Evolutionary conservation across 805 yeast species (phyloP).

Genomic region (Teunomyces kruisii): DNA sequence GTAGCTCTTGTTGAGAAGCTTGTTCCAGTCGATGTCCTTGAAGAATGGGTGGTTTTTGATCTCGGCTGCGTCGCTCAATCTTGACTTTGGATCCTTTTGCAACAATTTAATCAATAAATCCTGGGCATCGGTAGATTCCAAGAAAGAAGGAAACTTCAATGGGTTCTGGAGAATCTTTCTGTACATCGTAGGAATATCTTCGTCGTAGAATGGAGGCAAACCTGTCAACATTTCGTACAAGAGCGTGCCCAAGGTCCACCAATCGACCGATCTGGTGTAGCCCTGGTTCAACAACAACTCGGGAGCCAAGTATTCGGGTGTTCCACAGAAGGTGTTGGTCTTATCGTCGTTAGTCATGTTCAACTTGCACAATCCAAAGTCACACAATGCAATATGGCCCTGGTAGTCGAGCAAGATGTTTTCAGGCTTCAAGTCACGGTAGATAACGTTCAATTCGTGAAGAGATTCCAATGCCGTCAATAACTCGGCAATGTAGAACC

Average conservation of each 20-base stretch:
- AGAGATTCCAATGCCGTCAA: slow-evolving; percentile 89
- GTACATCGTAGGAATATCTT: slow-evolving; percentile 90
- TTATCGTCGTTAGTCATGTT: slow-evolving; percentile 90
- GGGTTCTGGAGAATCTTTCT: slow-evolving; percentile 89
- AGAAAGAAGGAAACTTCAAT: slow-evolving; percentile 80
- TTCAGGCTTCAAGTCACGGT: slow-evolving; percentile 95
- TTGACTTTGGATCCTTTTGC: slow-evolving; percentile 78
- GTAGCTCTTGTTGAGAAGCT: slow-evolving; percentile 79
- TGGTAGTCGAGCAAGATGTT: slow-evolving; percentile 92
- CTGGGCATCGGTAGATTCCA: slow-evolving; percentile 78
- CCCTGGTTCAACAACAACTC: slow-evolving; percentile 90
- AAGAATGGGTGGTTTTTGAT: slow-evolving; percentile 85
- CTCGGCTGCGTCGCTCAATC: slow-evolving; percentile 81
- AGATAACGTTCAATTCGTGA: slow-evolving; percentile 88
- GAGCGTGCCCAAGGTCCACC: slow-evolving; percentile 97
- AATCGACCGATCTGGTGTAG: slow-evolving; percentile 92
- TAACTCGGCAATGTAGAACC: slow-evolving; percentile 93
- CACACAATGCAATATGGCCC: slow-evolving; percentile 97
- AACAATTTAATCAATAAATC: slow-evolving; percentile 73
- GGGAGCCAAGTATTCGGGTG: slow-evolving; percentile 97
- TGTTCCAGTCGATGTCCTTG: slow-evolving; percentile 85
- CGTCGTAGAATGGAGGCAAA: slow-evolving; percentile 95
- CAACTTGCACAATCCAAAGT: slow-evolving; percentile 93
- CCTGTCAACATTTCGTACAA: slow-evolving; percentile 96
- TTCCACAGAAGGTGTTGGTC: slow-evolving; percentile 93